phyloP scores from a whole-genome alignment of 2,329 filamentous ascomycete genomes.

The Pseudogymnoascus sp. region DNA sequence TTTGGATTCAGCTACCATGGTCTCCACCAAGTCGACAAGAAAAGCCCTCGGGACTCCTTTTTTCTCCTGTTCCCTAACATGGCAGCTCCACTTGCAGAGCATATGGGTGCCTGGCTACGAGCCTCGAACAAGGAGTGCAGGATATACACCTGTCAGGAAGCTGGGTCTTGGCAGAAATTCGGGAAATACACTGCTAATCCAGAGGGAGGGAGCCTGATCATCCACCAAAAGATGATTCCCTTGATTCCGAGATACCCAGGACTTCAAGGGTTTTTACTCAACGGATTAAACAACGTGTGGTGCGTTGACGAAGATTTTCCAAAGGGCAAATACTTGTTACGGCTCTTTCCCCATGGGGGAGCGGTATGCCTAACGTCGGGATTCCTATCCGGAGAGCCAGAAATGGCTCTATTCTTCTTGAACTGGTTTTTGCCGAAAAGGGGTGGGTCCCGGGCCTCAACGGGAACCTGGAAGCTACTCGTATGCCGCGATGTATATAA shows the following conservation, averaged over 20 bases:
- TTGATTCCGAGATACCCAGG: constrained; percentile 17
- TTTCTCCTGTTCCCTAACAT: constrained; percentile 42
- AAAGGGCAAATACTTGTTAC: constrained; percentile 30
- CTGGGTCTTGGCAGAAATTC: constrained; percentile 43
- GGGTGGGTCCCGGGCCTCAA: constrained; percentile 15
- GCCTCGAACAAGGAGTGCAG: constrained; percentile 32
- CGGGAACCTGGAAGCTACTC: constrained; percentile 17
- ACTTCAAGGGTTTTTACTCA: constrained; percentile 9
- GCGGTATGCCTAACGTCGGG: constrained; percentile 42
- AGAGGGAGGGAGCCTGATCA: constrained; percentile 17
- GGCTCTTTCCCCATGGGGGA: constrained; percentile 37
- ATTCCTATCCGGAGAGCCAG: constrained; percentile 39
- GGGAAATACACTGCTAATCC: constrained; percentile 18
- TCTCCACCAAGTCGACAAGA: constrained; percentile 14
- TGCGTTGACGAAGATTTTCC: constrained; percentile 12
- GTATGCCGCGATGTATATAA: constrained; percentile 20
- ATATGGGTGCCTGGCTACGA: constrained; percentile 39
- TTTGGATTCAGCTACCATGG: constrained; percentile 18
- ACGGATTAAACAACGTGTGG: constrained; percentile 19
- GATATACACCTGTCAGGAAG: constrained; percentile 33
- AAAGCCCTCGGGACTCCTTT: constrained; percentile 27
- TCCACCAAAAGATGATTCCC: constrained; percentile 21
- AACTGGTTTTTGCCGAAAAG: constrained; percentile 31
- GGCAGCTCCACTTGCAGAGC: constrained; percentile 27
- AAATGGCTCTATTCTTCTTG: constrained; percentile 31